A percentile compares a stretch with the other conserved stretches of the same genome.
Conservation (phyloP, 2,329 filamentous ascomycete genomes). For the Periconia macrospinosa region DNA sequence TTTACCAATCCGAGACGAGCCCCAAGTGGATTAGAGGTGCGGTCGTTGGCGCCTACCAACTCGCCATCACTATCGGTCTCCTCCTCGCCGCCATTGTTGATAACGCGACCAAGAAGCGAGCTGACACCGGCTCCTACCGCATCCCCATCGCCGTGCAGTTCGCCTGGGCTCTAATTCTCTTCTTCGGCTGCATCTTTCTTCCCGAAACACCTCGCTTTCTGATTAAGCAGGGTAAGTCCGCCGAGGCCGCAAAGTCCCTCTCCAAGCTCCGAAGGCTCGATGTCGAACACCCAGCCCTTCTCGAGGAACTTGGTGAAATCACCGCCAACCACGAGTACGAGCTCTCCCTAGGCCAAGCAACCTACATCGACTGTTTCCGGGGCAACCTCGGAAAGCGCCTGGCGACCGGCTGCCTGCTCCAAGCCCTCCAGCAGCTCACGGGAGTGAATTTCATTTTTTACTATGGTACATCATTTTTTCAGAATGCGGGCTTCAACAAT, state of each 20-base stretch:
- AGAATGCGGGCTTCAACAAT: constrained; percentile 43
- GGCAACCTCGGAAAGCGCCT: constrained; percentile 62
- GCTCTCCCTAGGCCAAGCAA: constrained; percentile 57
- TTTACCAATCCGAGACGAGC: constrained; percentile 73
- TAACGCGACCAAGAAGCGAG: constrained; percentile 61
- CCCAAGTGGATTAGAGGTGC: constrained; percentile 74
- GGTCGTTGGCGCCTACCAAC: constrained; percentile 70
- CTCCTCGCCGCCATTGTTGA: constrained; percentile 68
- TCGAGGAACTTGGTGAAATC: constrained; percentile 64
- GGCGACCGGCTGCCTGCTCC: constrained; percentile 72
- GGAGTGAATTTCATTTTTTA: constrained; percentile 51
- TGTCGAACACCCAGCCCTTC: constrained; percentile 60
- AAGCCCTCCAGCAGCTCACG: constrained; percentile 77
- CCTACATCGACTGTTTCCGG: constrained; percentile 50
- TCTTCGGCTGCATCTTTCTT: constrained; percentile 62
- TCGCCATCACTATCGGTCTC: constrained; percentile 72
- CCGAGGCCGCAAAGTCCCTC: constrained; percentile 66
- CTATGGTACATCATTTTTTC: constrained; percentile 46
- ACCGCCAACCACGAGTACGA: constrained; percentile 76
- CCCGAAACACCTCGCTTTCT: constrained; percentile 77
- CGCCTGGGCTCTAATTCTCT: constrained; percentile 70
- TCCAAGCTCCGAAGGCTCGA: constrained; percentile 64
- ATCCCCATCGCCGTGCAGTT: constrained; percentile 78
- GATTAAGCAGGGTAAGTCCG: constrained; percentile 64
- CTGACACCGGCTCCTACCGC: constrained; percentile 67